A percentile compares a stretch with the other conserved stretches of the same genome.
These are phyloP conservation scores for Lichtheimia corymbifera DNA, from an alignment of 371 early-diverging fungal genomes.

Conservation along the genomic window DNA sequence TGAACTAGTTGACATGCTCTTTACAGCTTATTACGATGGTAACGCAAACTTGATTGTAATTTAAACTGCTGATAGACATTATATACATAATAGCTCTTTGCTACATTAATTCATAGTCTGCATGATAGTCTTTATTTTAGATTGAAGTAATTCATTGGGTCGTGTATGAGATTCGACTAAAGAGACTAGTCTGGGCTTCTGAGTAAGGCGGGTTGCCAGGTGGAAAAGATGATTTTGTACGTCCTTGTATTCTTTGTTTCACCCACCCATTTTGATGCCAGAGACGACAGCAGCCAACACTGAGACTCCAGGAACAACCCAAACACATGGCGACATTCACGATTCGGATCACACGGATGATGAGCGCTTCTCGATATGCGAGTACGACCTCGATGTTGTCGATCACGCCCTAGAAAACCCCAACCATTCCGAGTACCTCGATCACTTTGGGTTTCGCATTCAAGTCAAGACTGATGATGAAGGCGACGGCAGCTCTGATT, in stretches of 20 bases:
- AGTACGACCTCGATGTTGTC: conserved; percentile 48
- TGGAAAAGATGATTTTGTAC: no score
- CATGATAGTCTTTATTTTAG: no score
- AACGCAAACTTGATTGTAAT: no score
- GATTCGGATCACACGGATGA: conserved; percentile 5
- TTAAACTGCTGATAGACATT: no score
- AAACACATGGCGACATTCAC: background rate
- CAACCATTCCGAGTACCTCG: conserved; percentile 33
- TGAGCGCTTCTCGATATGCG: conserved; percentile 18
- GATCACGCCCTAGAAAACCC: conserved; percentile 42
- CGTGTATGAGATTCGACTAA: no score
- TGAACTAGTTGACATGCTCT: no score
- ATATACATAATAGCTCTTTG: no score
- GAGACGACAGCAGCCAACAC: background rate
- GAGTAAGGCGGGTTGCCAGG: no score
- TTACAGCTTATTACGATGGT: no score
- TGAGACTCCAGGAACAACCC: background rate
- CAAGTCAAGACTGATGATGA: conserved; percentile 51
- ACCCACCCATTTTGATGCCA: background rate
- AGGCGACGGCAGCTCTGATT: conserved; percentile 26
- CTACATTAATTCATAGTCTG: no score
- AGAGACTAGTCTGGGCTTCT: no score
- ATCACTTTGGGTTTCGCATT: conserved; percentile 47
- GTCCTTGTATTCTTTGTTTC: background rate
- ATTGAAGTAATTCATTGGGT: no score